Conservation (phyloP, 139 green algal species). For the Marvania coccoides region DNA sequence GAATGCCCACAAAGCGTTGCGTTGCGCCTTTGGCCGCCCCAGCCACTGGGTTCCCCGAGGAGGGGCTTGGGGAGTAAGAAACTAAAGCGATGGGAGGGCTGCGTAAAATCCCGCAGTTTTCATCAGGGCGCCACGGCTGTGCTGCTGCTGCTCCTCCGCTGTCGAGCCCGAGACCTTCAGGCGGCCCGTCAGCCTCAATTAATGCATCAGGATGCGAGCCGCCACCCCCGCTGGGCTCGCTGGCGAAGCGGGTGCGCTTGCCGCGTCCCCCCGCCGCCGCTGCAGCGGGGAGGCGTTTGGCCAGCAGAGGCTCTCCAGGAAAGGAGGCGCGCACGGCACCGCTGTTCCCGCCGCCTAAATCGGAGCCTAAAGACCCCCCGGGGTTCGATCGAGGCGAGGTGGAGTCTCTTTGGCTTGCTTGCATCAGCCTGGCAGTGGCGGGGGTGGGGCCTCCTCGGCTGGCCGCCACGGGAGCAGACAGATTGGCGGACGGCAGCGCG, state of each 20-base stretch:
- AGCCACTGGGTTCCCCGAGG: background rate
- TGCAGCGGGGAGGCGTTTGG: too few relatives aligned
- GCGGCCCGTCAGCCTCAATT: background rate
- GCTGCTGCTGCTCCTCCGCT: slow-evolving; percentile 11
- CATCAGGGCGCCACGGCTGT: background rate
- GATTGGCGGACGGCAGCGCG: too few relatives aligned
- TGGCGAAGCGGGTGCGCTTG: too few relatives aligned
- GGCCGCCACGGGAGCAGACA: too few relatives aligned
- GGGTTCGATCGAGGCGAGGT: too few relatives aligned
- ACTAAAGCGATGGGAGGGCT: background rate
- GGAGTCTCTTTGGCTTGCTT: slow-evolving; percentile 12
- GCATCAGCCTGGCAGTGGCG: too few relatives aligned
- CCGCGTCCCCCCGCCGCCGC: too few relatives aligned
- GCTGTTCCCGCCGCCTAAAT: too few relatives aligned
- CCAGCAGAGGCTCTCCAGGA: too few relatives aligned
- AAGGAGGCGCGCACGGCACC: too few relatives aligned
- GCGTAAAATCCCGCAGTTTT: background rate
- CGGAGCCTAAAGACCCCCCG: too few relatives aligned
- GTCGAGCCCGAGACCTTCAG: background rate
- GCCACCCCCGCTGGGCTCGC: background rate
- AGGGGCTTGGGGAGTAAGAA: background rate
- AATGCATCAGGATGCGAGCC: background rate
- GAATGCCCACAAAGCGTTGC: slow-evolving; percentile 4
- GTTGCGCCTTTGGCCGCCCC: slow-evolving; percentile 3
- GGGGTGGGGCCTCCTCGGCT: too few relatives aligned